Base-by-base conservation (phyloP, 176 grass and related monocot genomes). In the Oryza glumipatula region DNA sequence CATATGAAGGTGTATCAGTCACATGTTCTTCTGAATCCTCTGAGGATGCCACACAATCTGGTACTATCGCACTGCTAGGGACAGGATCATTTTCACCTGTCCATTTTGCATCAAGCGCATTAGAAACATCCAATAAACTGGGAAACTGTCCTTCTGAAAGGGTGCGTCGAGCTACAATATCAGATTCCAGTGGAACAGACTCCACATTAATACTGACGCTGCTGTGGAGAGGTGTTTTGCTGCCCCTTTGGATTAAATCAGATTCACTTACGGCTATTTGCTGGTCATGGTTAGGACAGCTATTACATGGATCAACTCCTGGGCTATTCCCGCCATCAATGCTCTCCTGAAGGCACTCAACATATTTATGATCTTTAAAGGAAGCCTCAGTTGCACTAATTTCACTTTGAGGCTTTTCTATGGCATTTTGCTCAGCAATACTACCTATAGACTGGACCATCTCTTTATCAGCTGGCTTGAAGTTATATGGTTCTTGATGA, bases 131-230 rank as follows among this genome's bases (percentile, higher is more conserved):
- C 36, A 86, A 78, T 54, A 90, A 16, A 89, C 83, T 88, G 82
- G 96, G 89, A 94, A 94, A 92, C 48, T 96, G 87, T 67, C 93
- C 96, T 87, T 94, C 96, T 71, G 91, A 99, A 81, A 96, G 88
- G 23, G 96, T 96, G 67, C 89, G 94, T 67, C 89, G 82, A 75
- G 93, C 82, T 78, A 81, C 68, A 77, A 99, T 78, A 88, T 91
- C 76, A 82, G 76, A 73, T 70, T 89, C 93, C 67, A 88, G 73
- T 68, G 84, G 87, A 81, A 89, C 33, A 11, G 72, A 92, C 47
- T 94, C 87, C 28, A 38, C 86, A 9, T 35, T 92, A 39, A 91
- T 68, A 89, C 96, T 94, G 75, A 88, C 67, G 58, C 93, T 92
- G 74, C 88, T 94, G 68, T 87, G 83, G 15, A 92, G 82, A 54